These are phyloP conservation scores for Trypanosoma scelopori DNA, from an alignment of 208 protist species.

Conservation along the genomic window DNA sequence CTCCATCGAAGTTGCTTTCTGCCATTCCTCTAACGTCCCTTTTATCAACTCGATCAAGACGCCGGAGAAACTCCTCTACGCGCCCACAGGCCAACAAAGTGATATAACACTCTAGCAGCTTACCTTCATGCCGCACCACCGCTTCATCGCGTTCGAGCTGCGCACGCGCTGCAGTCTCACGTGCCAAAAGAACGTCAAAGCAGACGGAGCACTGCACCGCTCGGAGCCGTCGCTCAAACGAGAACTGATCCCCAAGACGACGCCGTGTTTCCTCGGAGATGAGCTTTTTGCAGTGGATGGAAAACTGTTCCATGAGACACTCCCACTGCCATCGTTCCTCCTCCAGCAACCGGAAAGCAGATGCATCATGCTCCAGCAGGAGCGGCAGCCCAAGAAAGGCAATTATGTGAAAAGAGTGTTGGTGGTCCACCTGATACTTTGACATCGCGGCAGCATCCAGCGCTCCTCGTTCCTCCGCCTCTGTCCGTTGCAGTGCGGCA, in stretches of 20 bases:
- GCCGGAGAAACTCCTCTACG: neutral
- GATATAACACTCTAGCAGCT: slow-evolving; percentile 1
- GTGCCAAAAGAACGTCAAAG: slow-evolving; percentile 15
- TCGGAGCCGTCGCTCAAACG: slow-evolving; percentile 18
- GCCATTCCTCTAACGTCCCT: neutral
- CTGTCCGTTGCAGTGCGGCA: neutral
- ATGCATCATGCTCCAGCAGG: neutral
- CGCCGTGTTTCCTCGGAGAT: slow-evolving; percentile 1
- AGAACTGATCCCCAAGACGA: slow-evolving; percentile 15
- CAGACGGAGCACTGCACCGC: slow-evolving; percentile 6
- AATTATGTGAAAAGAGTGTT: slow-evolving; percentile 8
- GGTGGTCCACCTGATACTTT: neutral
- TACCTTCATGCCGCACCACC: neutral
- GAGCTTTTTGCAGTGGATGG: neutral
- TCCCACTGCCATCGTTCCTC: slow-evolving; percentile 1
- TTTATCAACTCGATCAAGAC: neutral
- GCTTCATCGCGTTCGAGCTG: slow-evolving; percentile 14
- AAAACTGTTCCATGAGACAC: neutral
- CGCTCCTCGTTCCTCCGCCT: neutral
- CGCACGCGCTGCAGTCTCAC: slow-evolving; percentile 5
- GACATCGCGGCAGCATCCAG: slow-evolving; percentile 1
- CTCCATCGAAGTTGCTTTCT: neutral
- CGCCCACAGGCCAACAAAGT: neutral
- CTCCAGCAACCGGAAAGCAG: neutral
- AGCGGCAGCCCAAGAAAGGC: neutral